Percentiles rank a stretch among this genome's conserved stretches.
These are phyloP conservation scores for Neonectria hederae DNA, from an alignment of 2,329 filamentous ascomycete species.

Conservation along the genomic window DNA sequence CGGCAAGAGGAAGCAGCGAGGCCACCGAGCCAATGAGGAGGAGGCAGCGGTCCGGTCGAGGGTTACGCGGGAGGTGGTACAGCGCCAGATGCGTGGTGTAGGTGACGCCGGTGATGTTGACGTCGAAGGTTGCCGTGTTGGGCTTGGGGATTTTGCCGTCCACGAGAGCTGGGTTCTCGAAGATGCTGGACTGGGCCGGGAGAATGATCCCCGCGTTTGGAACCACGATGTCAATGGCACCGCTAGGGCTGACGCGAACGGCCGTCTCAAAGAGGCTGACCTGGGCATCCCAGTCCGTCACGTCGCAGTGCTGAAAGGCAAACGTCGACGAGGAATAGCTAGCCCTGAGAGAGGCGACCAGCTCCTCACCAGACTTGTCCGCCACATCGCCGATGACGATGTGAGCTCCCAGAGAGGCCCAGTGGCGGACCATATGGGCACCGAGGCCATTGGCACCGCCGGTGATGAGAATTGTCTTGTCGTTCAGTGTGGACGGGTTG, in stretches of 20 bases:
- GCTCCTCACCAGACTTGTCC: slow-evolving; percentile 59
- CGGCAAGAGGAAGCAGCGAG: slow-evolving; percentile 57
- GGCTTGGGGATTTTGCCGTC: slow-evolving; percentile 56
- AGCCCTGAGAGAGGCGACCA: slow-evolving; percentile 63
- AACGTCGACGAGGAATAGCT: slow-evolving; percentile 53
- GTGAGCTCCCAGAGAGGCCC: slow-evolving; percentile 66
- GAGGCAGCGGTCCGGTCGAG: slow-evolving; percentile 57
- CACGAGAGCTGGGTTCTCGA: slow-evolving; percentile 59
- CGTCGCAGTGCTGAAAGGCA: slow-evolving; percentile 70
- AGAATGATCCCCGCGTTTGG: slow-evolving; percentile 71
- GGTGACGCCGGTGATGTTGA: slow-evolving; percentile 71
- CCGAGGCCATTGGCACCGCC: slow-evolving; percentile 71
- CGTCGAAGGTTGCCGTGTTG: slow-evolving; percentile 63
- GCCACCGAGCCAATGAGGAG: slow-evolving; percentile 72
- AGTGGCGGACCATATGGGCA: slow-evolving; percentile 61
- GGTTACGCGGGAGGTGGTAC: slow-evolving; percentile 49
- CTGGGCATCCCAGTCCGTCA: slow-evolving; percentile 72
- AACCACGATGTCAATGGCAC: slow-evolving; percentile 69
- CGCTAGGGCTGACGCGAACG: slow-evolving; percentile 60
- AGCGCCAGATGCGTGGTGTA: slow-evolving; percentile 73
- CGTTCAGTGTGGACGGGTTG: slow-evolving; percentile 55
- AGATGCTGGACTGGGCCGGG: slow-evolving; percentile 43
- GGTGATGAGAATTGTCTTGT: slow-evolving; percentile 70
- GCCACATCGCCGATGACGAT: slow-evolving; percentile 73
- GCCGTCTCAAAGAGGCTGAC: slow-evolving; percentile 70